Evolutionary conservation across 768 basidiomycete genomes (phyloP), one percentile per base, ranked within the genome.

Genomic region (Clitopilus passeckerianus): DNA sequence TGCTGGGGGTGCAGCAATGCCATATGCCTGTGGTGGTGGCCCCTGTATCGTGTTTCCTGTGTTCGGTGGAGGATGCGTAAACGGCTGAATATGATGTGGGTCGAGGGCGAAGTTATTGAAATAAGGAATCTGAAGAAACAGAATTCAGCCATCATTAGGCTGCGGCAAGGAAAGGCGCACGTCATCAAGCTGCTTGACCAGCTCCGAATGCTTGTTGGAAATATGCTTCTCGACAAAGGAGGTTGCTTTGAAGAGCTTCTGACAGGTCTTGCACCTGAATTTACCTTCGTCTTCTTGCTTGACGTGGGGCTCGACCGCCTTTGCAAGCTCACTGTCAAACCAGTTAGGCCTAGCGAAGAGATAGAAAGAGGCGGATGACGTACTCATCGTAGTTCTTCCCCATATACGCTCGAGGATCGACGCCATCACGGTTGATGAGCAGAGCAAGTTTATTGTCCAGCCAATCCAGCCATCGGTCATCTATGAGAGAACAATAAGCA

Each of bases 221-320:
- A 99, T 88, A 71, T 99, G 97, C 79, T 98, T 98, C 76, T 96
- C 93, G 53, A 98, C 91, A 74, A 98, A 99, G 23, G 95, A 86
- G 34, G 91, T 90, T 4, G 95, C 97, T 72, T 95, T 95, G 87
- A 99, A 99, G 20, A 98, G 80, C 77, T 99, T 99, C 74, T 87
- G 89, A 73, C 97, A 99, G 27, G 87, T 88, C 78, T 93, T 96
- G 78, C 97, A 99, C 63, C 97, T 83, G 77, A 91, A 98, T 71
- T 97, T 98, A 67, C 89, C 92, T 73, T 96, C 93, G 65, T 98
- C 96, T 73, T 98, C 96, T 70, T 94, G 91, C 74, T 95, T 95
- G 71, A 98, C 84, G 70, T 81, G 82, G 1, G 87, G 87, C 58
- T 90, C 90, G 22, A 89, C 86, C 12, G 87, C 81, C 67, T 88